Evolutionary conservation across 306 rosid species (phyloP).

Genomic region (Sindora glabra): DNA sequence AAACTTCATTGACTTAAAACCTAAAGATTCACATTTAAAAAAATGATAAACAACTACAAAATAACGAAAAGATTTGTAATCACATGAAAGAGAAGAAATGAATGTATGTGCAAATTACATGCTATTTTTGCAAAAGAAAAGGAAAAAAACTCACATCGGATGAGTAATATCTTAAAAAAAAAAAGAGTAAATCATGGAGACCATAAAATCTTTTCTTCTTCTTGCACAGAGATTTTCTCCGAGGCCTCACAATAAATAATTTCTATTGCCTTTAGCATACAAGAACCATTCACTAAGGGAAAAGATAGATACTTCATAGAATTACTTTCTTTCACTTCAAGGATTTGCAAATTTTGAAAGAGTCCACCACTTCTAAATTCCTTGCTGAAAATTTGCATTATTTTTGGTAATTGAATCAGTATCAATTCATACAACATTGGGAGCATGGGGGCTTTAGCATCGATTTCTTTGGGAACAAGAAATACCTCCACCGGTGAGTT

Average conservation of each 20-base stretch:
- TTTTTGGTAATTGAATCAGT: neutral
- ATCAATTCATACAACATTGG: neutral
- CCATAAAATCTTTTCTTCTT: neutral
- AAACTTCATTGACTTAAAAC: too few relatives aligned
- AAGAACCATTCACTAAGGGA: neutral
- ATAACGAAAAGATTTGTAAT: too few relatives aligned
- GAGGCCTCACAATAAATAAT: neutral
- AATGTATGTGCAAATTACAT: too few relatives aligned
- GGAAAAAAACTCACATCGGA: too few relatives aligned
- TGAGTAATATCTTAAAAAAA: too few relatives aligned
- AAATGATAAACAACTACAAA: too few relatives aligned
- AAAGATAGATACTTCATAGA: neutral
- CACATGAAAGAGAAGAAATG: too few relatives aligned
- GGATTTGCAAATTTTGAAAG: neutral
- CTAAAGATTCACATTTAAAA: too few relatives aligned
- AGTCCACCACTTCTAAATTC: neutral
- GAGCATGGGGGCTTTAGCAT: neutral
- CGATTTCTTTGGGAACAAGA: neutral
- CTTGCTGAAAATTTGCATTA: neutral
- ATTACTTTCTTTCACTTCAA: neutral
- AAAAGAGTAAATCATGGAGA: too few relatives aligned
- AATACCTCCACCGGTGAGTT: neutral
- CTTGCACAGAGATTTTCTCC: neutral
- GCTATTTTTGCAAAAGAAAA: too few relatives aligned
- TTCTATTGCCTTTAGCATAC: neutral